Evolutionary conservation across 1,284 basidiomycete genomes (phyloP), one percentile per base, ranked within the genome.

Genomic region (Marasmius tenuissimus): DNA sequence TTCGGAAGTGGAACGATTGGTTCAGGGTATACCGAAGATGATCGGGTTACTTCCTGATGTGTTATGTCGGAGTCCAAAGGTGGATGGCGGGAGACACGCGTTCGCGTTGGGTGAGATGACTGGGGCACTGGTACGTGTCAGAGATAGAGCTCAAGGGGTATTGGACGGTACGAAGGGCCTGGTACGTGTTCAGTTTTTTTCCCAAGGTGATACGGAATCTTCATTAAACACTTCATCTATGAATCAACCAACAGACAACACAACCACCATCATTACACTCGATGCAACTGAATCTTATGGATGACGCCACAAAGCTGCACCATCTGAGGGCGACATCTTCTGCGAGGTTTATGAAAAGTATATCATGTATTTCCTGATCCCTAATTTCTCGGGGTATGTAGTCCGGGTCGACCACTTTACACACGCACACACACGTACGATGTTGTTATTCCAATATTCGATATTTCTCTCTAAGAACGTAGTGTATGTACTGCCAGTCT

Each of bases 21-120:
- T 81, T 0, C 81, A 85, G 39, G 78, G 75, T 34, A 79, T 92
- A 49, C 90, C 91, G 1, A 86, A 83, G 67, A 77, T 94, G 18
- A 84, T 95, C 57, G 81, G 82, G 7, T 75, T 90, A 27, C 75
- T 96, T 1, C 92, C 93, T 0, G 88, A 91, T 59, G 78, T 93
- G 1, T 73, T 90, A 35, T 78, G 82, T 35, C 45, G 52, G 27
- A 50, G 27, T 20, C n/a, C 20, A 22, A 58, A 35, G 34, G 39
- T 35, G 16, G 60, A 61, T 55, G 77, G 84, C 63, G 80, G 81
- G 14, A 73, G 85, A 92, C 66, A 73, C 81, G 16, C 80, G 86
- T 88, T 89, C 11, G 91, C 92, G 1, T 72, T 92, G 37, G 83
- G 87, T 27, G 87, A 89, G 67, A 94, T 94, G 88, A 83, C 87